Evolutionary conservation across 2,329 filamentous ascomycete genomes (phyloP).

Genomic region (Ustilaginoidea virens): DNA sequence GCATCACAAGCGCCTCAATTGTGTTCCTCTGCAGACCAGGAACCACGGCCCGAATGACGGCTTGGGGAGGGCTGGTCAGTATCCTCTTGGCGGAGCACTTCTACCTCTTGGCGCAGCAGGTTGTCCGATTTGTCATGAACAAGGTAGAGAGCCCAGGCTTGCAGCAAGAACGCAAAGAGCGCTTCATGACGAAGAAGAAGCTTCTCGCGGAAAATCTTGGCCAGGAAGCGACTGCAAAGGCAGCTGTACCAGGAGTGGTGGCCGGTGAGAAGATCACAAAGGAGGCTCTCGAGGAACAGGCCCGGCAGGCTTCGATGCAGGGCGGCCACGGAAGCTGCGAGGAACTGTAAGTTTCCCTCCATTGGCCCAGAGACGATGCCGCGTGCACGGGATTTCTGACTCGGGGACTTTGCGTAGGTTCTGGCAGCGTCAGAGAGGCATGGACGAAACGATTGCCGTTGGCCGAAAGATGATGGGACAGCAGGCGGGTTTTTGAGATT

Average conservation of each 20-base stretch:
- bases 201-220: slow-evolving; percentile 61
- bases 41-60: slow-evolving; percentile 53
- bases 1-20: slow-evolving; percentile 71
- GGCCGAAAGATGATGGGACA: slow-evolving; percentile 40
- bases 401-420: no score
- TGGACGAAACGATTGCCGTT: slow-evolving; percentile 40
- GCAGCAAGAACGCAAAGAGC: slow-evolving; percentile 70
- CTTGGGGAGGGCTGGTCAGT: slow-evolving; percentile 66
- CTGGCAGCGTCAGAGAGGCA: slow-evolving; percentile 44
- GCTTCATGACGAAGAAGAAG: slow-evolving; percentile 65
- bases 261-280: slow-evolving; percentile 49
- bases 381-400: no score
- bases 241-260: slow-evolving; percentile 29
- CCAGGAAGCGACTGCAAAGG: slow-evolving; percentile 34
- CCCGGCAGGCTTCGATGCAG: slow-evolving; percentile 32
- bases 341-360: slow-evolving; percentile 24
- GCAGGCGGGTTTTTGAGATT: slow-evolving; percentile 18
- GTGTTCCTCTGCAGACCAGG: slow-evolving; percentile 74
- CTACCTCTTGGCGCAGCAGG: slow-evolving; percentile 64
- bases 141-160: slow-evolving; percentile 77
- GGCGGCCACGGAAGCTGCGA: slow-evolving; percentile 35
- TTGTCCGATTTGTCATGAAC: slow-evolving; percentile 55
- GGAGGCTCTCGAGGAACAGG: slow-evolving; percentile 48
- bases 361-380: not conserved
- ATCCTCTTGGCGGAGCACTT: slow-evolving; percentile 81